Evolutionary conservation across 2,329 filamentous ascomycete species (phyloP).

Genomic region (Sporothrix inflata): DNA sequence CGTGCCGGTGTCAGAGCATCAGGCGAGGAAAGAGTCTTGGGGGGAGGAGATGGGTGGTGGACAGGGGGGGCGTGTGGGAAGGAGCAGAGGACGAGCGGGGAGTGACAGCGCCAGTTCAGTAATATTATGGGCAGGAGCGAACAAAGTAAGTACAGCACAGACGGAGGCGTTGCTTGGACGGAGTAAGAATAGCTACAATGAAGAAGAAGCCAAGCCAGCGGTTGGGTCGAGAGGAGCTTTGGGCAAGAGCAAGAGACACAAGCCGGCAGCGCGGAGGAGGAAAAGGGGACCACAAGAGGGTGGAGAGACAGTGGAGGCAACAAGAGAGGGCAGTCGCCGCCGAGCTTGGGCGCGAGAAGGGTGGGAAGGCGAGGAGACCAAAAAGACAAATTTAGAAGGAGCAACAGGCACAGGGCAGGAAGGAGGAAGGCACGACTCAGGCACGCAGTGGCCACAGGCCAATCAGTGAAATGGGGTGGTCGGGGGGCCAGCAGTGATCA

Average conservation of each 20-base stretch:
- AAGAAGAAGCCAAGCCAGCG: neutral
- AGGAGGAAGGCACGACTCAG: constrained; percentile 17
- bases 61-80: neutral
- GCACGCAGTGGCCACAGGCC: neutral
- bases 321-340: constrained; percentile 3
- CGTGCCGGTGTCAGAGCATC: constrained; percentile 13
- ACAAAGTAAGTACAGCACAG: constrained; percentile 9
- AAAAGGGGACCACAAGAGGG: constrained; percentile 11
- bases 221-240: constrained; percentile 15
- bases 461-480: neutral
- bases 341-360: neutral
- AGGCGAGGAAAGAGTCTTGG: constrained; percentile 26
- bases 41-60: constrained; percentile 8
- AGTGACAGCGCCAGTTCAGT: neutral
- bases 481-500: constrained; percentile 4
- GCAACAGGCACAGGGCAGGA: constrained; percentile 11
- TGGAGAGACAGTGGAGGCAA: constrained; percentile 23
- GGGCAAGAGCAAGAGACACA: neutral
- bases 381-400: constrained; percentile 22
- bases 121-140: neutral
- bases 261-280: neutral
- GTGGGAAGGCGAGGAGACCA: neutral
- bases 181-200: constrained; percentile 1
- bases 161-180: neutral
- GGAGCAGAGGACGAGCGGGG: constrained; percentile 8